phyloP scores from a whole-genome alignment of 2,329 filamentous ascomycete species.

The Penicillium sp. region DNA sequence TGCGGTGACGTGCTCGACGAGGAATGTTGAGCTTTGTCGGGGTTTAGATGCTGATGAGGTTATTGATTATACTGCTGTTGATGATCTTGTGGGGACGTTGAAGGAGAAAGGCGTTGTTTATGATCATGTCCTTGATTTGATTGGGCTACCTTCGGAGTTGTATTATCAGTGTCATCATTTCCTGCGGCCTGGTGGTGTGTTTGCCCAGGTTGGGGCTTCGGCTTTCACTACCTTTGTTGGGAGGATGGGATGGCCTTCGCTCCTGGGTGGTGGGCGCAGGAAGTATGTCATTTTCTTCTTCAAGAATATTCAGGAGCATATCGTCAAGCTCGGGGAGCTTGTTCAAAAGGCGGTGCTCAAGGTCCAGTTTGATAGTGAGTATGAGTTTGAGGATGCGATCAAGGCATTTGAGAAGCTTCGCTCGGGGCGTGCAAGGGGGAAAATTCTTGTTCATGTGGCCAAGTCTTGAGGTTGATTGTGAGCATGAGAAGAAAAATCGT shows the following conservation, averaged over 20 bases:
- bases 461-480: background rate
- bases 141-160: slow-evolving; percentile 49
- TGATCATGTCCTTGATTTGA: slow-evolving; percentile 55
- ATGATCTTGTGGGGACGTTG: slow-evolving; percentile 47
- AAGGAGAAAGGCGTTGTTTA: slow-evolving; percentile 49
- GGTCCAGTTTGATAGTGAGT: slow-evolving; percentile 53
- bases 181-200: slow-evolving; percentile 48
- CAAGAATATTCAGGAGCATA: slow-evolving; percentile 42
- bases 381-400: slow-evolving; percentile 53
- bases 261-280: slow-evolving; percentile 49
- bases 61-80: slow-evolving; percentile 53
- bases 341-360: slow-evolving; percentile 57
- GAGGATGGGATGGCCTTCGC: slow-evolving; percentile 43
- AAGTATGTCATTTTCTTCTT: slow-evolving; percentile 34
- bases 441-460: slow-evolving; percentile 50
- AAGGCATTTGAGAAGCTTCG: slow-evolving; percentile 58
- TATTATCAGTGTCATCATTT: slow-evolving; percentile 53
- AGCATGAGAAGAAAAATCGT: too few relatives aligned
- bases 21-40: slow-evolving; percentile 55
- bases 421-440: slow-evolving; percentile 54
- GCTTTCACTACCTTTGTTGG: slow-evolving; percentile 29
- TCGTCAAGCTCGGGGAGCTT: slow-evolving; percentile 52
- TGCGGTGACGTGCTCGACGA: slow-evolving; percentile 54
- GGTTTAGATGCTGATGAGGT: slow-evolving; percentile 60
- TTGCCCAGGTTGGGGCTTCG: slow-evolving; percentile 50